phyloP scores from a whole-genome alignment of 306 rosid genomes.

The Prunus davidiana region DNA sequence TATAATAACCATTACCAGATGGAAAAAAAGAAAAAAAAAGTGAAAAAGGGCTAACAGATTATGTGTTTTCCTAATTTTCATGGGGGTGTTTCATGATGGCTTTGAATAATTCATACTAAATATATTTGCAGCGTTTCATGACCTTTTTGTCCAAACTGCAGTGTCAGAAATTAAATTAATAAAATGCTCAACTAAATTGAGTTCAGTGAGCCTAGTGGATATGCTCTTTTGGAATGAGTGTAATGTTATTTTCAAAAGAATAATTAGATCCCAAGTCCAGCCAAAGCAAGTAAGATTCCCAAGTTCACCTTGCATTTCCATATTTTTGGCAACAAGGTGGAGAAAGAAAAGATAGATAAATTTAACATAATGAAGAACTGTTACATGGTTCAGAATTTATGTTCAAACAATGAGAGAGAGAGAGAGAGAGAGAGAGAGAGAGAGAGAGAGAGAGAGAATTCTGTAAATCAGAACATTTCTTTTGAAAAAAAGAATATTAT shows the following conservation, averaged over 20 bases:
- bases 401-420: background rate
- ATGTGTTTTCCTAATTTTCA: background rate
- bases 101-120: background rate
- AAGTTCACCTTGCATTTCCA: background rate
- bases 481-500: background rate
- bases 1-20: background rate
- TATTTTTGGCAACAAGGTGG: background rate
- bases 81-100: background rate
- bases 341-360: background rate
- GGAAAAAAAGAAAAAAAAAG: background rate
- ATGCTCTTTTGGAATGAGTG: background rate
- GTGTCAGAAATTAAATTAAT: background rate
- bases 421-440: background rate
- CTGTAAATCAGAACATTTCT: background rate
- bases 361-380: background rate
- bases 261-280: background rate
- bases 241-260: background rate
- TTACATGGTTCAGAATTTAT: background rate
- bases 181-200: background rate
- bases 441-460: background rate
- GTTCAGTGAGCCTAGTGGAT: background rate
- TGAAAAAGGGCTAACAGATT: background rate
- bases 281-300: background rate
- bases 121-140: background rate
- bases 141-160: background rate